These are phyloP conservation scores for Trifolium repens DNA, from an alignment of 306 rosid species.

Conservation along the genomic window DNA sequence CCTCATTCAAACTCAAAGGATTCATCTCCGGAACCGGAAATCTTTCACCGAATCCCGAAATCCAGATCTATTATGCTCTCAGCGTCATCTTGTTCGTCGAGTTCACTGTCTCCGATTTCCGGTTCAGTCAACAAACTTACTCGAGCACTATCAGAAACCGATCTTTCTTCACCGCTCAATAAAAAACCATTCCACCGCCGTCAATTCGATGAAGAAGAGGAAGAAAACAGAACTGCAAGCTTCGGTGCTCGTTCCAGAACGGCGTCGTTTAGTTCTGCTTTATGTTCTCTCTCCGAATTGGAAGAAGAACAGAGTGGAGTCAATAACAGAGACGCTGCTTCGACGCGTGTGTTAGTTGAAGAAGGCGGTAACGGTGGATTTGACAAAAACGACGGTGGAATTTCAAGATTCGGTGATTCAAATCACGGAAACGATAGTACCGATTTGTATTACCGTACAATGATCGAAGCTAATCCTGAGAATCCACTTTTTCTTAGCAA, in stretches of 20 bases:
- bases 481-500: constrained; percentile 75
- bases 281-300: constrained; percentile 51
- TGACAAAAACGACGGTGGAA: constrained; percentile 58
- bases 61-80: constrained; percentile 50
- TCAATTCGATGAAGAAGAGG: constrained; percentile 45
- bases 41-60: constrained; percentile 44
- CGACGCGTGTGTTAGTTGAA: constrained; percentile 47
- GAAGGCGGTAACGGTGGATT: constrained; percentile 65
- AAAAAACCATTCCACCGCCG: constrained; percentile 41
- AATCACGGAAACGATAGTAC: constrained; percentile 54
- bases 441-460: constrained; percentile 63
- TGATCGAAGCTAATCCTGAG: constrained; percentile 79
- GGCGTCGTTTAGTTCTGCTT: constrained; percentile 50
- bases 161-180: constrained; percentile 44
- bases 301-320: constrained; percentile 45
- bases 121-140: constrained; percentile 45
- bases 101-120: constrained; percentile 39
- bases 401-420: constrained; percentile 60
- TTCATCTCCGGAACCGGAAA: constrained; percentile 50
- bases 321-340: constrained; percentile 31
- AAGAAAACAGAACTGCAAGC: constrained; percentile 9
- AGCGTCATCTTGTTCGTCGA: constrained; percentile 49
- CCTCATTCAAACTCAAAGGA: constrained; percentile 47
- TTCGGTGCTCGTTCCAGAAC: constrained; percentile 43
- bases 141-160: constrained; percentile 58